Evolutionary conservation across 2,329 filamentous ascomycete genomes (phyloP).

Genomic region (Fusarium praegraminearum): DNA sequence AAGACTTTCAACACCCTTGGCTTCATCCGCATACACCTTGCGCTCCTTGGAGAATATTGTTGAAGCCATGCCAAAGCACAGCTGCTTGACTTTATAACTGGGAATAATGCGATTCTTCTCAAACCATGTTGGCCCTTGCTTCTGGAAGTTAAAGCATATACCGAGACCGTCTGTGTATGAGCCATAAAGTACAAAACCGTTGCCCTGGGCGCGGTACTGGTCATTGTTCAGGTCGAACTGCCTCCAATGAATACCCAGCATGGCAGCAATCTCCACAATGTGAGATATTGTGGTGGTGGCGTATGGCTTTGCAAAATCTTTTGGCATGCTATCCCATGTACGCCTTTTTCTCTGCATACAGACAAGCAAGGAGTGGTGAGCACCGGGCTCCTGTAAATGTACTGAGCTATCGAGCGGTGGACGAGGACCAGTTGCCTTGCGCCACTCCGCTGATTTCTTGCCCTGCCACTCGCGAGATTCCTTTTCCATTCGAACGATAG

Average conservation of each 20-base stretch:
- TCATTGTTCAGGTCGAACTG: constrained; percentile 54
- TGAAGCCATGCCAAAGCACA: constrained; percentile 56
- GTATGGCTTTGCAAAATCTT: constrained; percentile 47
- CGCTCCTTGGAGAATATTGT: constrained; percentile 52
- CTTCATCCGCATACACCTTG: constrained; percentile 42
- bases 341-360: constrained; percentile 42
- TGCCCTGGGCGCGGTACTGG: constrained; percentile 54
- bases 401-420: background rate
- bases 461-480: constrained; percentile 42
- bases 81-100: constrained; percentile 52
- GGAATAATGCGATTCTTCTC: constrained; percentile 54
- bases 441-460: constrained; percentile 30
- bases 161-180: constrained; percentile 52
- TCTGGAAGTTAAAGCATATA: constrained; percentile 55
- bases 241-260: constrained; percentile 58
- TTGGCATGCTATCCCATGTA: constrained; percentile 44
- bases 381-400: background rate
- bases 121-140: constrained; percentile 54
- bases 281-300: constrained; percentile 54
- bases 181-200: constrained; percentile 52
- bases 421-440: constrained; percentile 25
- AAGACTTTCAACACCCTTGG: constrained; percentile 42
- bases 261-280: constrained; percentile 52
- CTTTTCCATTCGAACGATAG: constrained; percentile 38
- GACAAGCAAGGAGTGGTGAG: constrained; percentile 32